Base-by-base conservation (phyloP, 768 basidiomycete species). In the Psilocybe cubensis region DNA sequence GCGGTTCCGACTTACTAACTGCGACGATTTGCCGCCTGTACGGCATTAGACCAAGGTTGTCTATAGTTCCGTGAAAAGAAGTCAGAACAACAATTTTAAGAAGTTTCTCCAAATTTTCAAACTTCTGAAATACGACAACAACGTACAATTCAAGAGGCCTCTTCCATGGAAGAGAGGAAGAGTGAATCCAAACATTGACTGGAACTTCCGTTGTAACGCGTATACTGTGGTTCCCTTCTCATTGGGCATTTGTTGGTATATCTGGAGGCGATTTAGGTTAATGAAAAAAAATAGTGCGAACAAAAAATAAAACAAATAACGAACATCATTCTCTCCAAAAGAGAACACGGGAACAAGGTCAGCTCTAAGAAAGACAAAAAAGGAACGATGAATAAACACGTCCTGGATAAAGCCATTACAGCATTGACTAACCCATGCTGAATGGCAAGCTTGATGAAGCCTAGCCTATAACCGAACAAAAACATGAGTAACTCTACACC, bases 271-370 rank as follows among this genome's bases (percentile, higher is more conserved):
- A 27, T 31, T 50, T 2, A 35, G 51, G 50, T 6, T 44, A 41
- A 23, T 45, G 17, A 9, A 40, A 35, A 1, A 20, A 4, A 40
- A 3, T 61, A 53, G 63, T 21, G 29, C 38, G 23, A n/a, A 41
- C 33, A 4, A 47, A 18, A 14, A 6, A 14, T 10, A 12, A 44
- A 27, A 38, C 31, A 7, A 11, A 45, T 12, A 8, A 80, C 85
- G 67, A 59, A 96, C 96, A 71, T 98, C 97, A 70, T 98, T 98
- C 78, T 99, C 97, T 11, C 97, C 97, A 65, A 99, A 99, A 4
- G 94, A 96, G 68, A 99, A 98, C 3, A 98, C 96, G 0, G 97
- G 97, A 0, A 99, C 97, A 10, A 99, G 79, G 66, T 96, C 94
- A 35, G 97, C 97, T 52, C 94, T 95, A 62, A 12, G 46, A 21